Evolutionary conservation across 2,329 filamentous ascomycete species (phyloP), one percentile per base, ranked within the genome.

Genomic region (Hawksworthiomyces lignivorus): DNA sequence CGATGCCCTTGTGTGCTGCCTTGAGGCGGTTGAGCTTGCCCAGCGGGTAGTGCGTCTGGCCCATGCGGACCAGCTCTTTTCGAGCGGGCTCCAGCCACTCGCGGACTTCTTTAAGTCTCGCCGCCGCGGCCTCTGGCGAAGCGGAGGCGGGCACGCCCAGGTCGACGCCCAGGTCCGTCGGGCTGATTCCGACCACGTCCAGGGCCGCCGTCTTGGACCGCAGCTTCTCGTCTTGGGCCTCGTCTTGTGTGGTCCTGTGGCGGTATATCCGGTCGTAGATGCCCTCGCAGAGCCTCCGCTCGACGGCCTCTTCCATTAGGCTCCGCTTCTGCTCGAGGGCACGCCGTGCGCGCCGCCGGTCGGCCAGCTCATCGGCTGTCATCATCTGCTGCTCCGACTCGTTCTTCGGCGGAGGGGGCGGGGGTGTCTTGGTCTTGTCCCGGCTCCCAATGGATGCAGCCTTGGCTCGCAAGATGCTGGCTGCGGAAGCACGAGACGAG

Each of bases 121-220:
- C 73, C 17, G 70, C 70, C 22, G 76, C 69, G 21, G 73, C 73
- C 39, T 77, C 73, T 9, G 76, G 62, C 4, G 75, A 69, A 10
- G 77, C 65, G 27, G 70, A 68, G 4, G 68, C 59, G 14, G 32
- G 22, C 28, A 75, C 66, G 8, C 79, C 80, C 9, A 87, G 64
- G 46, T 92, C 82, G 41, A 94, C 75, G 4, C 87, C 85, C 10
- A 98, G 69, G 56, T 98, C 92, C 48, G 78, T 80, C 39, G 92
- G 68, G 3, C 87, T 86, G 55, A 98, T 96, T 2, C 88, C 90
- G 15, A 98, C 87, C n/a, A 98, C 69, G 3, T 84, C 77, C 33
- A 98, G 66, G 1, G 92, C 88, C 17, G 90, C 90, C 2, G 89
- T 96, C 55, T 94, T 92, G 9, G 92, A 98, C 22, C 92, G 79